Evolutionary conservation across 371 early-diverging fungal species (phyloP).

Genomic region (Mucor circinelloides): DNA sequence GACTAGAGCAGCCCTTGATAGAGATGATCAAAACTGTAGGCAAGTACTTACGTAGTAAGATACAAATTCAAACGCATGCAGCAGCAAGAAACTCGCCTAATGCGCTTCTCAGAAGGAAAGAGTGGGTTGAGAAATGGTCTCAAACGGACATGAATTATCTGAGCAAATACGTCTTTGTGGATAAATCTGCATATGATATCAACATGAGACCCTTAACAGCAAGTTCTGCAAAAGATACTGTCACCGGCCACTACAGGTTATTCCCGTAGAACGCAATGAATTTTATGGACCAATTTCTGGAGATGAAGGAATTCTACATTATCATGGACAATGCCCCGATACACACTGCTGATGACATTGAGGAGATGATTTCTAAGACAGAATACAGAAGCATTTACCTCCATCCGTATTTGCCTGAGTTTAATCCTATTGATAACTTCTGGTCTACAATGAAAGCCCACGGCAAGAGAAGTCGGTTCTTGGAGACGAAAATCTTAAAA

Average conservation of each 20-base stretch:
- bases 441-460: conserved; percentile 3
- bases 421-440: too few species aligned
- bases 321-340: conserved; percentile 22
- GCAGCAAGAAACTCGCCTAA: background rate
- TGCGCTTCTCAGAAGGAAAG: background rate
- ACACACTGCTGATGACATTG: conserved; percentile 3
- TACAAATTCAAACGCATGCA: too few species aligned
- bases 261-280: conserved; percentile 3
- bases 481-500: background rate
- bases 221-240: conserved; percentile 13
- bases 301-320: conserved; percentile 7
- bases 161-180: conserved; percentile 17
- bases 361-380: background rate
- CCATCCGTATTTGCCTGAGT: conserved; percentile 9
- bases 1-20: too few species aligned
- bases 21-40: too few species aligned
- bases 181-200: conserved; percentile 21
- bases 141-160: conserved; percentile 9
- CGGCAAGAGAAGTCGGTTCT: background rate
- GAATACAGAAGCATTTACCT: conserved; percentile 10
- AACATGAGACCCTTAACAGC: conserved; percentile 10
- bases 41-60: too few species aligned
- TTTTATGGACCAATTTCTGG: conserved; percentile 7
- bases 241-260: conserved; percentile 15
- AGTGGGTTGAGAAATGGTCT: background rate